Evolutionary conservation across 2,329 filamentous ascomycete genomes (phyloP).

Genomic region (Hyphodiscus sp.): DNA sequence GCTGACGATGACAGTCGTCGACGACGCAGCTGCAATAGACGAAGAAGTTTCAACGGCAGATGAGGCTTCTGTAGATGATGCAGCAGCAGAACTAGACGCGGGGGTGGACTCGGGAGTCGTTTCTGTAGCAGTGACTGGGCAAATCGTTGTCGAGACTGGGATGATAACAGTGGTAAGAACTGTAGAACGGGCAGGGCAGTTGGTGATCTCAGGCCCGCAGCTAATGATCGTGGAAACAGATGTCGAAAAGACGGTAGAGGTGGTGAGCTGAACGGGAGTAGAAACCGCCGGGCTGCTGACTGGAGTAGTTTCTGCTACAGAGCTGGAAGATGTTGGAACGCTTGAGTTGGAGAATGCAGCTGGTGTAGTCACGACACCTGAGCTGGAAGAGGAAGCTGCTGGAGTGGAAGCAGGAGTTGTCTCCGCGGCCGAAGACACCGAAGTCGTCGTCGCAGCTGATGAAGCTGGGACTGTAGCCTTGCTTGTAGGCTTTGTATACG

Average conservation of each 20-base stretch:
- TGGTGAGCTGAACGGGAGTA: slow-evolving; percentile 7
- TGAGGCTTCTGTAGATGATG: background rate
- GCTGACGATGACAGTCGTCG: background rate
- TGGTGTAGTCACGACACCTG: background rate
- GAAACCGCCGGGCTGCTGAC: slow-evolving; percentile 3
- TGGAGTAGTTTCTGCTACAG: background rate
- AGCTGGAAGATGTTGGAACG: background rate
- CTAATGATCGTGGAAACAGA: background rate
- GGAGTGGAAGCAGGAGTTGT: slow-evolving; percentile 10
- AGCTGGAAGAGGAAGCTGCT: background rate
- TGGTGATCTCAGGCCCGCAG: slow-evolving; percentile 30
- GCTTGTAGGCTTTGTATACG: background rate
- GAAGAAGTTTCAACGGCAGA: too few relatives aligned
- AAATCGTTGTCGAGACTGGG: slow-evolving; percentile 4
- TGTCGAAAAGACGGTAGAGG: slow-evolving; percentile 32
- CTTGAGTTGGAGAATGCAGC: background rate
- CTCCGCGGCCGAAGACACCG: slow-evolving; percentile 13
- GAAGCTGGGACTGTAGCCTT: background rate
- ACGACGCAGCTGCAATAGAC: background rate
- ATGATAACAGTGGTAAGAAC: slow-evolving; percentile 13
- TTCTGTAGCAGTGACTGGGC: slow-evolving; percentile 1
- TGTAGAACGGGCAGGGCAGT: slow-evolving; percentile 40
- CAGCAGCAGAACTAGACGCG: background rate
- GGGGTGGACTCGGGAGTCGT: background rate
- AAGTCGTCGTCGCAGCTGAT: background rate